These are phyloP conservation scores for Tulasnella sp. DNA, from an alignment of 768 basidiomycete genomes.

Conservation along the genomic window DNA sequence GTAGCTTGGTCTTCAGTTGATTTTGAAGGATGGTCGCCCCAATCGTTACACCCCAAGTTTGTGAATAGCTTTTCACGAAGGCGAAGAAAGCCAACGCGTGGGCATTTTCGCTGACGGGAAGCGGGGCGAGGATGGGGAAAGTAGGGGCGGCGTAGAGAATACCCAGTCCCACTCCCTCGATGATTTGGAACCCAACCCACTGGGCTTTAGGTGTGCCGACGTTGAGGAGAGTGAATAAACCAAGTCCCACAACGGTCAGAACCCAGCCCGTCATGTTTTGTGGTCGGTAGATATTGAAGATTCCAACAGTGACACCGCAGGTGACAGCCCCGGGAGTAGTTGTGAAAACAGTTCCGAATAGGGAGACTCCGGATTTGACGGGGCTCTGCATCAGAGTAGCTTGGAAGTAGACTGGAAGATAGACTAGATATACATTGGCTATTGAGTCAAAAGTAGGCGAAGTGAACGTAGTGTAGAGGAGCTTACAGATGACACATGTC, in stretches of 20 bases:
- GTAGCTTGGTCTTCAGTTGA: too few relatives aligned
- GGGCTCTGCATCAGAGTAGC: too few relatives aligned
- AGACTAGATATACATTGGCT: too few relatives aligned
- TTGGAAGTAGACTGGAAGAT: too few relatives aligned
- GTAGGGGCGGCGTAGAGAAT: too few relatives aligned
- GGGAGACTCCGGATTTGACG: too few relatives aligned
- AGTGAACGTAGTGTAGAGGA: too few relatives aligned
- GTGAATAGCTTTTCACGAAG: constrained; percentile 28
- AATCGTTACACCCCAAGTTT: constrained; percentile 53
- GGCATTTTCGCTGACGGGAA: constrained; percentile 30
- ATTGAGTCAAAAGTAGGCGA: too few relatives aligned
- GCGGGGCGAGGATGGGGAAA: constrained; percentile 42
- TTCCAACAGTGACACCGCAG: neutral
- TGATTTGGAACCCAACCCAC: constrained; percentile 26
- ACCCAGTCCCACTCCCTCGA: too few relatives aligned
- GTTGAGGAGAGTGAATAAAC: constrained; percentile 42
- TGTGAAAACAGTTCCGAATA: too few relatives aligned
- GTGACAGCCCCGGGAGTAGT: neutral
- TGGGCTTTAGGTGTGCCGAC: constrained; percentile 17
- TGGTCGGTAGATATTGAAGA: constrained; percentile 45
- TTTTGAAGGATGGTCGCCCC: constrained; percentile 39
- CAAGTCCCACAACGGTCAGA: constrained; percentile 45
- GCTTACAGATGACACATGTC: too few relatives aligned
- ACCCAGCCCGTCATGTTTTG: constrained; percentile 48
- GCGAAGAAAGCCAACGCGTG: constrained; percentile 27